Conservation (phyloP, 176 grass and related monocot genomes). For the Cymbopogon citratus region DNA sequence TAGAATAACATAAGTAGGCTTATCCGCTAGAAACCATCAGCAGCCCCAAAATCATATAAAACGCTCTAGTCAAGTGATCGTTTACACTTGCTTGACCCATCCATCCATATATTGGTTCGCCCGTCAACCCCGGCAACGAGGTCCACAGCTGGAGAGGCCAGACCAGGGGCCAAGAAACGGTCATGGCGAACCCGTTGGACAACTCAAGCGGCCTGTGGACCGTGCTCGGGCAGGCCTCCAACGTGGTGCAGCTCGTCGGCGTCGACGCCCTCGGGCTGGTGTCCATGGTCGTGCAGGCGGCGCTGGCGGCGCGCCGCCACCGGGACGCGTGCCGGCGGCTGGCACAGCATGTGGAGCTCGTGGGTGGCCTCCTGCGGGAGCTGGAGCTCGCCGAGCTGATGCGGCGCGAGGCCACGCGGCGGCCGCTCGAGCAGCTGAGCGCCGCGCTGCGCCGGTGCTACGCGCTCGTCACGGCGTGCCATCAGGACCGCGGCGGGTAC, state of each 20-base stretch:
- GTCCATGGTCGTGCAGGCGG: slow-evolving; percentile 27
- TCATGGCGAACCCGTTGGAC: neutral
- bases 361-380: slow-evolving; percentile 45
- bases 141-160: neutral
- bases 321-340: slow-evolving; percentile 48
- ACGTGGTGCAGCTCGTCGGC: slow-evolving; percentile 30
- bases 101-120: neutral
- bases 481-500: slow-evolving; percentile 36
- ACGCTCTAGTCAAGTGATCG: neutral
- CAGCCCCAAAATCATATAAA: too few relatives aligned
- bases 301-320: slow-evolving; percentile 49
- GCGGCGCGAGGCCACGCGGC: slow-evolving; percentile 39
- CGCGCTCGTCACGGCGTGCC: slow-evolving; percentile 34
- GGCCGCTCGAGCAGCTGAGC: slow-evolving; percentile 41
- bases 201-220: neutral
- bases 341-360: slow-evolving; percentile 42
- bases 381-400: slow-evolving; percentile 39
- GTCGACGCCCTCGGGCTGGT: slow-evolving; percentile 41
- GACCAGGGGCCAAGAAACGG: neutral
- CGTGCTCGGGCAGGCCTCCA: neutral
- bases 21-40: too few relatives aligned
- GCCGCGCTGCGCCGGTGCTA: slow-evolving; percentile 45
- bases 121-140: neutral
- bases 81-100: neutral
- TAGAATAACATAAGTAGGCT: too few relatives aligned